phyloP scores from a whole-genome alignment of 2,329 filamentous ascomycete species.

The Polychaeton citri region DNA sequence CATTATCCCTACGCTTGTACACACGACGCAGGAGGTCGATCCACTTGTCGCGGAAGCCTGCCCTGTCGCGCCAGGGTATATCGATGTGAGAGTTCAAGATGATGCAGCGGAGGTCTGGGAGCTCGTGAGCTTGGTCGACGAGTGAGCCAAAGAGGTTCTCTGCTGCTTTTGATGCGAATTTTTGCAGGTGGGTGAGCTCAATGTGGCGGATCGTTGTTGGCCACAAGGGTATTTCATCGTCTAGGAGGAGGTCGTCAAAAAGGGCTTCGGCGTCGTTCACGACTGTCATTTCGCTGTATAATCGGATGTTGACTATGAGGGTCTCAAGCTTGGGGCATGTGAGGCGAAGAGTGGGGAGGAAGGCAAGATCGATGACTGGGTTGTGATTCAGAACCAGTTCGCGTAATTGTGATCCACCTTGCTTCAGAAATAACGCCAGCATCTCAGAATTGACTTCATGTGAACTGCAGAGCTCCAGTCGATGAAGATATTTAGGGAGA shows the following conservation, averaged over 20 bases:
- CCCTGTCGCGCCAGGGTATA: constrained; percentile 66
- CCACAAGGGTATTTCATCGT: constrained; percentile 62
- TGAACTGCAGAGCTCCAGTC: constrained; percentile 67
- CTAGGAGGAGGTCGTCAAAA: constrained; percentile 53
- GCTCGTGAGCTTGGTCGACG: constrained; percentile 51
- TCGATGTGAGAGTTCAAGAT: constrained; percentile 67
- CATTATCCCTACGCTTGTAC: constrained; percentile 41
- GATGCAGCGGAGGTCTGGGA: constrained; percentile 57
- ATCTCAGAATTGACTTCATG: constrained; percentile 57
- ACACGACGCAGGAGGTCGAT: constrained; percentile 54
- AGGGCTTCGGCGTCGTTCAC: constrained; percentile 61
- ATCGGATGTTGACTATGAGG: constrained; percentile 65
- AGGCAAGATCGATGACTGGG: constrained; percentile 61
- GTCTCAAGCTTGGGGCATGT: constrained; percentile 58
- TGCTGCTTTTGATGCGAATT: constrained; percentile 56
- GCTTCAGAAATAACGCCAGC: constrained; percentile 50
- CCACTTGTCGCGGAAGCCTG: constrained; percentile 68
- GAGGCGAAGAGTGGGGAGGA: constrained; percentile 51
- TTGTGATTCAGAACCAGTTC: constrained; percentile 65
- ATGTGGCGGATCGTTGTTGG: constrained; percentile 57
- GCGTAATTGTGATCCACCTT: constrained; percentile 54
- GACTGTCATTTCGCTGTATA: constrained; percentile 55
- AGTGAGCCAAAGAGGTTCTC: constrained; percentile 69
- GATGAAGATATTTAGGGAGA: constrained; percentile 52
- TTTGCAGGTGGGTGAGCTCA: constrained; percentile 63